These are phyloP conservation scores for Mentha longifolia DNA, from an alignment of 257 asterid genomes.

Conservation along the genomic window DNA sequence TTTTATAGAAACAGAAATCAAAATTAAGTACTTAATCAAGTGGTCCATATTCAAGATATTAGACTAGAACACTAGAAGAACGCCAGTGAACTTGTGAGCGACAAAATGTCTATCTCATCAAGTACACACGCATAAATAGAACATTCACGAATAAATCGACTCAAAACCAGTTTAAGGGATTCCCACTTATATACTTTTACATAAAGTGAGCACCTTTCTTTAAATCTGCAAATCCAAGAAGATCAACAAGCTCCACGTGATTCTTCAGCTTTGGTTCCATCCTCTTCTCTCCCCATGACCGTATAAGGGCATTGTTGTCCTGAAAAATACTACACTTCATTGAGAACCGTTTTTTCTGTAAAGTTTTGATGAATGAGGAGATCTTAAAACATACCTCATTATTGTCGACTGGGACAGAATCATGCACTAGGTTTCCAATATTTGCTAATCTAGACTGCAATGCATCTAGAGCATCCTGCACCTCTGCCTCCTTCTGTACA, in stretches of 20 bases:
- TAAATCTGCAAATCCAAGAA: slow-evolving; percentile 85
- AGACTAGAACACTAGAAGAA: not conserved
- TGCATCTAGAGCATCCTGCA: slow-evolving; percentile 72
- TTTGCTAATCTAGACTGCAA: slow-evolving; percentile 57
- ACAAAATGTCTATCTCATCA: not conserved
- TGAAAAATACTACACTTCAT: slow-evolving; percentile 38
- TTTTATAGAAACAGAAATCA: not conserved
- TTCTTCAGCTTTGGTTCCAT: slow-evolving; percentile 75
- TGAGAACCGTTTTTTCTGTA: too few relatives aligned
- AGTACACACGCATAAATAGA: not conserved
- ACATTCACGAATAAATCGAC: not conserved
- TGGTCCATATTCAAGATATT: not conserved
- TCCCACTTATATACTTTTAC: not conserved
- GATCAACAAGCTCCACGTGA: slow-evolving; percentile 95
- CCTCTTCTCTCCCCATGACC: slow-evolving; percentile 86
- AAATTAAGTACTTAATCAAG: not conserved
- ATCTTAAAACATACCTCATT: slow-evolving; percentile 61
- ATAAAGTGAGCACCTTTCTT: slow-evolving; percentile 57
- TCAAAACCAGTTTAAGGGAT: slow-evolving; percentile 4
- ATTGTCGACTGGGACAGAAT: slow-evolving; percentile 78
- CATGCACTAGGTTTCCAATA: slow-evolving; percentile 94
- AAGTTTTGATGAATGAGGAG: slow-evolving; percentile 7
- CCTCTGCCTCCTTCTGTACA: slow-evolving; percentile 71
- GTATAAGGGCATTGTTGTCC: slow-evolving; percentile 71
- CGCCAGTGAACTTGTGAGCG: not conserved